A percentile compares a stretch with the other conserved stretches of the same genome.
phyloP scores from a whole-genome alignment of 768 basidiomycete genomes.

The Tubosaeta sp. region DNA sequence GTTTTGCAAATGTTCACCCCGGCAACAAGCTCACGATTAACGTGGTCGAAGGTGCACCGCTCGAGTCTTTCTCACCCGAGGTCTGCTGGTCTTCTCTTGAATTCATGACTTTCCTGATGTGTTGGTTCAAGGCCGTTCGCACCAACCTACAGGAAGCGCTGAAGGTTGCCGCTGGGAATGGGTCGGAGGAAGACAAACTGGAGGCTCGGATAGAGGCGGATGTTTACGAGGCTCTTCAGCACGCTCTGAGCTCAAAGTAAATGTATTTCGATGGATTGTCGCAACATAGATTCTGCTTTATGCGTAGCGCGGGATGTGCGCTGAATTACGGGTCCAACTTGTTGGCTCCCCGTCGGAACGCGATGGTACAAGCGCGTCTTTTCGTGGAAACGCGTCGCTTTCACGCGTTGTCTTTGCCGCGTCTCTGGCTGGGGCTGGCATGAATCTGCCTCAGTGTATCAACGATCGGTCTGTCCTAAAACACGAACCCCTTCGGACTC shows the following conservation, averaged over 20 bases:
- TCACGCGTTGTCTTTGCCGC: background rate
- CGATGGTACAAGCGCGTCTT: background rate
- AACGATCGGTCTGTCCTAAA: constrained; percentile 20
- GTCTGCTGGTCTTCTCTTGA: constrained; percentile 40
- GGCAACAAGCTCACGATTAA: constrained; percentile 97
- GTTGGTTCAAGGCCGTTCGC: constrained; percentile 71
- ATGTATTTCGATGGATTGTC: constrained; percentile 6
- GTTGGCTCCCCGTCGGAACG: background rate
- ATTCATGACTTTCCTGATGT: constrained; percentile 3
- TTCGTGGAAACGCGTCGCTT: background rate
- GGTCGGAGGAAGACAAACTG: constrained; percentile 88
- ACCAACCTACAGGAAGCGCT: constrained; percentile 85
- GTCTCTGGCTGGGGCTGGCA: background rate
- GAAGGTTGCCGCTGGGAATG: constrained; percentile 73
- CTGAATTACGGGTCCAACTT: background rate
- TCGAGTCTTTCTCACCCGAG: constrained; percentile 88
- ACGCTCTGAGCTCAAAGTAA: constrained; percentile 61
- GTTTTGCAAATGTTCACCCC: constrained; percentile 96
- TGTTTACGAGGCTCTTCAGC: constrained; percentile 93
- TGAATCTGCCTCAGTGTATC: constrained; percentile 10
- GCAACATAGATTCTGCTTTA: constrained; percentile 10
- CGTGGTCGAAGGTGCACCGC: constrained; percentile 90
- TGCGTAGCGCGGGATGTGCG: background rate
- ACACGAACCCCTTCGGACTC: constrained; percentile 17
- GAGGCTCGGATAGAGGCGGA: constrained; percentile 94